phyloP scores from a whole-genome alignment of 2,329 filamentous ascomycete species.

The Phoma sp. region DNA sequence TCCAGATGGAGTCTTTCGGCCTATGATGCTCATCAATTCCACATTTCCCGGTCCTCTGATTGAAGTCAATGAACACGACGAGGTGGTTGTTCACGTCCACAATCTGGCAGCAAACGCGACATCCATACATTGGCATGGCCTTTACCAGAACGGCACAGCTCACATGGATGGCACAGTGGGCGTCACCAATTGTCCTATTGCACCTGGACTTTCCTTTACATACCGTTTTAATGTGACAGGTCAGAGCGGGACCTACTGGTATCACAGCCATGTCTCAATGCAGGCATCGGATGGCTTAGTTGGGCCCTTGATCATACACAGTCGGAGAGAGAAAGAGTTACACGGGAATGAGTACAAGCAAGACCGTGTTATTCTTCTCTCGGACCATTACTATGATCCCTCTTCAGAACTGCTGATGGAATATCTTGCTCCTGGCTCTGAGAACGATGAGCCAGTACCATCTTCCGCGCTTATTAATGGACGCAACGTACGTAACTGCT shows the following conservation, averaged over 20 bases:
- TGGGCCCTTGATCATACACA: constrained; percentile 44
- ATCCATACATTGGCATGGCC: constrained; percentile 67
- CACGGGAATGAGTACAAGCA: constrained; percentile 52
- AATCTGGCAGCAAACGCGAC: constrained; percentile 62
- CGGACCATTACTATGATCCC: constrained; percentile 70
- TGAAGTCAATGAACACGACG: constrained; percentile 66
- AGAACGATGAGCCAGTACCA: constrained; percentile 63
- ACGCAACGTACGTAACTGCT: constrained; percentile 46
- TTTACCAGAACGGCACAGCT: constrained; percentile 57
- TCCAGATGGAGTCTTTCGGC: constrained; percentile 58
- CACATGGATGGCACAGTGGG: constrained; percentile 63
- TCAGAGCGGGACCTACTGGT: constrained; percentile 43
- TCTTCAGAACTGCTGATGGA: constrained; percentile 56
- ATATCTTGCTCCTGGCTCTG: constrained; percentile 58
- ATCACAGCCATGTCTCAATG: constrained; percentile 48
- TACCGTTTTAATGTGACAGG: constrained; percentile 46
- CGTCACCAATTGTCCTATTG: constrained; percentile 61
- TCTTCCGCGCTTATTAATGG: constrained; percentile 54
- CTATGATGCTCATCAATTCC: constrained; percentile 51
- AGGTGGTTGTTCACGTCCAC: constrained; percentile 68
- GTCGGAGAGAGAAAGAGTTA: constrained; percentile 50
- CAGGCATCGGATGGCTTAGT: constrained; percentile 52
- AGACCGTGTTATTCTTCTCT: constrained; percentile 68
- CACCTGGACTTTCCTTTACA: constrained; percentile 51
- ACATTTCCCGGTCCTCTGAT: constrained; percentile 50